Evolutionary conservation across 768 basidiomycete genomes (phyloP).

Genomic region (Tylopilus sp.): DNA sequence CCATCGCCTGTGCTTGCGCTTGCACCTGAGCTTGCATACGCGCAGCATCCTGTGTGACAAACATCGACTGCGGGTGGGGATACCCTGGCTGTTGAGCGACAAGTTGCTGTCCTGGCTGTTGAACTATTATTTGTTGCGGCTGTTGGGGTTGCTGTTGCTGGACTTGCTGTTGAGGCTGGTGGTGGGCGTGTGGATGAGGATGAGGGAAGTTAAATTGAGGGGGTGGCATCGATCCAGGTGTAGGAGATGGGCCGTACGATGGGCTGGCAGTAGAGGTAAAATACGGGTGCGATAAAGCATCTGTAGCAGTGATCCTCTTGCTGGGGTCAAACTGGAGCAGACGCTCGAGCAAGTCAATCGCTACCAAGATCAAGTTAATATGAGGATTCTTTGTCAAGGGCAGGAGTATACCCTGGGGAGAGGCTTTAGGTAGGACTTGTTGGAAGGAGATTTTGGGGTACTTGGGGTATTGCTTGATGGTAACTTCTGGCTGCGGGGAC

Average conservation of each 20-base stretch:
- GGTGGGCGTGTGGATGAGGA: constrained; percentile 48
- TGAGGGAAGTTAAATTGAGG: constrained; percentile 69
- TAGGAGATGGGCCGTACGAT: constrained; percentile 32
- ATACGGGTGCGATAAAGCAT: constrained; percentile 90
- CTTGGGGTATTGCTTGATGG: constrained; percentile 79
- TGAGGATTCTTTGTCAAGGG: background rate
- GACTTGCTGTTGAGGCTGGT: constrained; percentile 40
- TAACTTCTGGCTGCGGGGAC: constrained; percentile 67
- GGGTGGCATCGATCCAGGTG: constrained; percentile 60
- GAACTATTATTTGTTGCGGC: constrained; percentile 34
- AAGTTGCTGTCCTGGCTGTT: constrained; percentile 38
- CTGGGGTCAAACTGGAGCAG: constrained; percentile 95
- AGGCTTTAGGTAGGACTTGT: constrained; percentile 82
- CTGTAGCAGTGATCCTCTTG: constrained; percentile 85
- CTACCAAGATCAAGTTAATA: constrained; percentile 33
- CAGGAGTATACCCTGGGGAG: constrained; percentile 61
- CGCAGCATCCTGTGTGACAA: constrained; percentile 31
- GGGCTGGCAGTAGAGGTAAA: constrained; percentile 56
- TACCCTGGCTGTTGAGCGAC: constrained; percentile 34
- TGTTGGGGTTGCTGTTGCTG: constrained; percentile 50
- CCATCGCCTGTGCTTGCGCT: constrained; percentile 38
- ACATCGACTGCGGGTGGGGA: constrained; percentile 33
- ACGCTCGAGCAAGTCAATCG: constrained; percentile 90
- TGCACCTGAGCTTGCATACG: constrained; percentile 44
- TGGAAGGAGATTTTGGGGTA: constrained; percentile 82